Conservation (phyloP, 2,329 filamentous ascomycete species). For the Lachnellula hyalina region DNA sequence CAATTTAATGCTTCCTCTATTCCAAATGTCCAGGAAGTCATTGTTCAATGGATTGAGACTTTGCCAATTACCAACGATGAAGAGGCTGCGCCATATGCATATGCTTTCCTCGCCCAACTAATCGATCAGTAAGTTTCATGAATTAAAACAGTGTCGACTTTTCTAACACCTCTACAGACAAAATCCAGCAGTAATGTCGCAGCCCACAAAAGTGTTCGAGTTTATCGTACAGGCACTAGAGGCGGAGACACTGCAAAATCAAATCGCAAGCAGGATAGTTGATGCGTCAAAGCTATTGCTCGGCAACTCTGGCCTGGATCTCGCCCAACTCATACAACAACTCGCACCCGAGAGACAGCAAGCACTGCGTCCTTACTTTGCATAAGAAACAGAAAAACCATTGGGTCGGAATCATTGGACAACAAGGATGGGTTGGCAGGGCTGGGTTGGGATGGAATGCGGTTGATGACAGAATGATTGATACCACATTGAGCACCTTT, state of each 20-base stretch:
- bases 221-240: slow-evolving; percentile 86
- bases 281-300: slow-evolving; percentile 73
- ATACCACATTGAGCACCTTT: slow-evolving; percentile 25
- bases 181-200: slow-evolving; percentile 73
- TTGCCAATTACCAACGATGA: slow-evolving; percentile 92
- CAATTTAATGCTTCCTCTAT: slow-evolving; percentile 82
- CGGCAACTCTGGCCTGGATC: slow-evolving; percentile 66
- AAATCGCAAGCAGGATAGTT: slow-evolving; percentile 73
- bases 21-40: slow-evolving; percentile 67
- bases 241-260: slow-evolving; percentile 80
- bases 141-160: background rate
- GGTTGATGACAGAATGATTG: slow-evolving; percentile 12
- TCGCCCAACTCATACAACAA: slow-evolving; percentile 67
- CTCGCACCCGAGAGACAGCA: slow-evolving; percentile 77
- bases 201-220: slow-evolving; percentile 77
- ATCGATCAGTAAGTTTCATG: slow-evolving; percentile 78
- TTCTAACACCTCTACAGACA: slow-evolving; percentile 51
- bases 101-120: slow-evolving; percentile 82
- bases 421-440: slow-evolving; percentile 5
- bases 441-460: slow-evolving; percentile 15
- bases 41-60: slow-evolving; percentile 83
- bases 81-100: slow-evolving; percentile 93
- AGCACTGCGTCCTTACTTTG: slow-evolving; percentile 73
- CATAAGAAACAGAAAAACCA: slow-evolving; percentile 37
- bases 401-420: background rate